Evolutionary conservation across 352 stramenopile species (phyloP), one percentile per base, ranked within the genome.

Genomic region (Phytophthora tentaculata): DNA sequence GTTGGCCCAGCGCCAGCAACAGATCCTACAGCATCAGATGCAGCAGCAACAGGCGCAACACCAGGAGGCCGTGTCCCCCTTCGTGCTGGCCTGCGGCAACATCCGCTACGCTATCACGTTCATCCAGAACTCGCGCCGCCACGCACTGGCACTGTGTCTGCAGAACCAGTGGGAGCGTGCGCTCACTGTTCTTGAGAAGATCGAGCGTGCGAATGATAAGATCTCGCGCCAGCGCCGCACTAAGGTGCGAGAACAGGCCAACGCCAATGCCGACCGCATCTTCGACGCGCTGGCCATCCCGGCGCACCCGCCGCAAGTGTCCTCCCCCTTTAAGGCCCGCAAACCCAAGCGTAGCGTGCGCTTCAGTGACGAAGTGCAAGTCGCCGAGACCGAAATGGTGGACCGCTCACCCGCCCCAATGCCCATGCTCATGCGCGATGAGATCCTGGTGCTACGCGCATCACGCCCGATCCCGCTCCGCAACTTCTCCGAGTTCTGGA

Each of bases 401-500:
- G 86, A 95, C 56, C 86, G 86, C 22, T 83, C 81, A 16, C 80
- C 81, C 0, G 74, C 67, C 17, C 71, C 79, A 22, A 84, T 95
- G 67, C 83, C 83, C 19, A 73, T 85, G 48, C 77, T 95, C 43
- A 76, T 88, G 58, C 81, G 83, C 49, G 84, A 94, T 64, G 86
- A 94, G 66, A 91, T 94, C 51, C 73, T 92, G 48, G 77, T 92
- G 68, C 76, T 94, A 28, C 84, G 86, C 14, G 84, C 86, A 5
- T 91, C 81, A 48, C 83, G 86, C 1, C 71, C 83, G 24, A 94
- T 94, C 54, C 86, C 86, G 26, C 63, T 81, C 26, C 73, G 81
- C 55, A 94, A 94, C 76, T 91, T 89, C 53, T 92, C 86, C 22
- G 81, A 92, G 71, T 89, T 92, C 60, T 94, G 86, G 86, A 87